Conservation (phyloP, 1,139 yeast species). For the Kodamaea ohmeri region DNA sequence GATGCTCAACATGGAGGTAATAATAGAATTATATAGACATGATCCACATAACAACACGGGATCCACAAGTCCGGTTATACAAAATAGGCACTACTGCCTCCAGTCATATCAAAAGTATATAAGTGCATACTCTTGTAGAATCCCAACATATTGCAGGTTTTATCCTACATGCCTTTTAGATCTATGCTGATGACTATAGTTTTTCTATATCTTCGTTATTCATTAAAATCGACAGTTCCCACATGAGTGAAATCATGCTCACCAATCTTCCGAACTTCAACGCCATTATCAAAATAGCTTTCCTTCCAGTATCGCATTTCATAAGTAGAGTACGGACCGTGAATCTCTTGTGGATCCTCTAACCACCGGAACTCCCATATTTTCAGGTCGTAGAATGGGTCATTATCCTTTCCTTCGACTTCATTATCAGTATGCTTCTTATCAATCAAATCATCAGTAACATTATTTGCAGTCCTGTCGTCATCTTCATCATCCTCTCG, state of each 20-base stretch:
- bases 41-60: too few species aligned
- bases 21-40: too few species aligned
- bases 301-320: conserved; percentile 64
- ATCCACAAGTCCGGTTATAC: too few species aligned
- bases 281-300: conserved; percentile 53
- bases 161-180: too few species aligned
- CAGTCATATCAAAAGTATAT: too few species aligned
- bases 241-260: conserved; percentile 28
- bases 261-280: conserved; percentile 40
- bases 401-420: conserved; percentile 14
- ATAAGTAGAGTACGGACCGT: conserved; percentile 58
- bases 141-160: too few species aligned
- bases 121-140: too few species aligned
- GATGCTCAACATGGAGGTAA: too few species aligned
- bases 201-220: not conserved
- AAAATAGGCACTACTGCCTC: too few species aligned
- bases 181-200: too few species aligned
- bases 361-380: conserved; percentile 66
- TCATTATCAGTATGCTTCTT: too few species aligned
- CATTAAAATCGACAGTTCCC: conserved; percentile 22
- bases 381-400: conserved; percentile 25
- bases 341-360: conserved; percentile 39
- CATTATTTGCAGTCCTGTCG: not conserved
- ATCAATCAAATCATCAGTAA: not conserved
- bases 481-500: conserved; percentile 52